Evolutionary conservation across 371 early-diverging fungal genomes (phyloP).

Genomic region (Mucor circinelloides): DNA sequence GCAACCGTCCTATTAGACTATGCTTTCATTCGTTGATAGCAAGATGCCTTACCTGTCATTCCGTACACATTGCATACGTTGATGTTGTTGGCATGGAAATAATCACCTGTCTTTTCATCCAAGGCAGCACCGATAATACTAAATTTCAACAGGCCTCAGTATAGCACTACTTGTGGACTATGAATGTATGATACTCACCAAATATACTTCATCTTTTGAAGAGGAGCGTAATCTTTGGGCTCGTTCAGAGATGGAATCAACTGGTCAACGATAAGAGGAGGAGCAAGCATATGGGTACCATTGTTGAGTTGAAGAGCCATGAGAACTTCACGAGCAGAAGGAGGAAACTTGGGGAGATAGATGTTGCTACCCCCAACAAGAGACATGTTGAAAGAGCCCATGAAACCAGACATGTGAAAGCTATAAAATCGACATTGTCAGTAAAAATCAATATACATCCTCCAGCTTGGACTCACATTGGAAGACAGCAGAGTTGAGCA

Average conservation of each 20-base stretch:
- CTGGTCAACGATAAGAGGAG: constrained; percentile 18
- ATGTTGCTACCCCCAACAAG: constrained; percentile 12
- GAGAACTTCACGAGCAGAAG: constrained; percentile 7
- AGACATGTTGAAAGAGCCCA: not conserved
- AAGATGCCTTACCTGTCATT: constrained; percentile 1
- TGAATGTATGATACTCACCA: not conserved
- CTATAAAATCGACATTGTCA: constrained; percentile 3
- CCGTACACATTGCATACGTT: constrained; percentile 16
- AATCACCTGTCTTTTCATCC: constrained; percentile 11
- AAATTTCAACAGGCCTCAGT: constrained; percentile 49
- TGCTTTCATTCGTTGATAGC: too few species aligned
- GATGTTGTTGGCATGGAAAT: constrained; percentile 5
- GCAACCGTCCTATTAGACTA: too few species aligned
- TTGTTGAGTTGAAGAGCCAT: constrained; percentile 1
- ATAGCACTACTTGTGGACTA: constrained; percentile 13
- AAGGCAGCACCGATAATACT: constrained; percentile 85
- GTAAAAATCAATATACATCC: not conserved
- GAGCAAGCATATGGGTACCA: not conserved
- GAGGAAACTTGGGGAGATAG: constrained; percentile 9
- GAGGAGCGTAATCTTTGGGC: constrained; percentile 1
- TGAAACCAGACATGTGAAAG: constrained; percentile 22
- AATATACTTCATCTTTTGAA: too few species aligned
- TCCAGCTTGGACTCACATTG: too few species aligned
- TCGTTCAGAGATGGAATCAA: constrained; percentile 13
- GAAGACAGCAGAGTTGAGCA: constrained; percentile 24